Evolutionary conservation across 306 rosid genomes (phyloP).

Genomic region (Heteromeles arbutifolia): DNA sequence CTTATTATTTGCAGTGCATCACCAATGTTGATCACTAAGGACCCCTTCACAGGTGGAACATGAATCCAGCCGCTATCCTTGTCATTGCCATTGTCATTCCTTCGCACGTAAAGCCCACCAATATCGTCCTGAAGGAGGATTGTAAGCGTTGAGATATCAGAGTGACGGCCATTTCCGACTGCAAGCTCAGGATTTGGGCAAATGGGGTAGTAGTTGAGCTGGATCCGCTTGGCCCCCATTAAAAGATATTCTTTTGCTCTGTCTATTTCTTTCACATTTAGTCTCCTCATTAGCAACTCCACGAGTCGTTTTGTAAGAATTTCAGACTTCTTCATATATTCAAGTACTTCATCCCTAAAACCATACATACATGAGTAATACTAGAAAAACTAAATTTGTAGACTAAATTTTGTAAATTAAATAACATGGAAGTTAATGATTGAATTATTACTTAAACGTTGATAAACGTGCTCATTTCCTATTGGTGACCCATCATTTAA

Average conservation of each 20-base stretch:
- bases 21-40: slow-evolving; percentile 53
- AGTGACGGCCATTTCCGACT: slow-evolving; percentile 49
- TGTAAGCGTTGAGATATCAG: slow-evolving; percentile 49
- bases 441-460: too few relatives aligned
- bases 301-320: slow-evolving; percentile 26
- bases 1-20: slow-evolving; percentile 60
- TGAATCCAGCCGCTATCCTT: slow-evolving; percentile 29
- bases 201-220: slow-evolving; percentile 49
- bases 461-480: too few relatives aligned
- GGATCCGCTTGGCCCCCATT: slow-evolving; percentile 48
- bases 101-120: slow-evolving; percentile 45
- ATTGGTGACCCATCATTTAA: too few relatives aligned
- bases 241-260: slow-evolving; percentile 20
- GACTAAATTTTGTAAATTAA: too few relatives aligned
- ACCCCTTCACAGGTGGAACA: slow-evolving; percentile 36
- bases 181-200: slow-evolving; percentile 50
- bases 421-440: too few relatives aligned
- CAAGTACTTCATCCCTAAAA: slow-evolving; percentile 37
- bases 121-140: slow-evolving; percentile 53
- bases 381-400: too few relatives aligned
- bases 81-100: background rate
- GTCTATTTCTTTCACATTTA: slow-evolving; percentile 34
- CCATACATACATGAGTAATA: background rate
- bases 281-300: slow-evolving; percentile 31
- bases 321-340: slow-evolving; percentile 42